Conservation (phyloP, 257 asterid genomes). For the Solanum sitiens region DNA sequence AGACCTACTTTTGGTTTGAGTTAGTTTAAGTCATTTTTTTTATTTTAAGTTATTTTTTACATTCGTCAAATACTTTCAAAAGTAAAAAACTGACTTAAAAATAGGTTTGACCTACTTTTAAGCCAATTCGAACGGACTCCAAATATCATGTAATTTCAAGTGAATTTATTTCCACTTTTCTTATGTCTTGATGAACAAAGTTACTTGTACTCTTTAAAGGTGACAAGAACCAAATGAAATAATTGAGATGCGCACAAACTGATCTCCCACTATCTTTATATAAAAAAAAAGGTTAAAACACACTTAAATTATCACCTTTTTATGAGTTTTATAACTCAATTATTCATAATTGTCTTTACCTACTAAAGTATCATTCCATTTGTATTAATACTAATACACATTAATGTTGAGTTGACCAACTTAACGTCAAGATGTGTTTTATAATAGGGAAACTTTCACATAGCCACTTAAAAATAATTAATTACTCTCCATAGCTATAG, state of each 20-base stretch:
- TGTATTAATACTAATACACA: no score
- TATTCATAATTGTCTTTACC: not conserved
- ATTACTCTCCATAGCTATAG: no score
- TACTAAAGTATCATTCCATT: not conserved
- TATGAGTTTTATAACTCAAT: not conserved
- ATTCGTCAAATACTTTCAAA: no score
- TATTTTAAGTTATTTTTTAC: no score
- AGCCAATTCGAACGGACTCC: no score
- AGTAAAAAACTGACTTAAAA: no score
- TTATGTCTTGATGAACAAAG: not conserved
- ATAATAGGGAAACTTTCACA: no score
- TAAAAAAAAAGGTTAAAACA: not conserved
- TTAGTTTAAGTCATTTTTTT: no score
- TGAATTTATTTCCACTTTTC: not conserved
- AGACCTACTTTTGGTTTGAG: no score
- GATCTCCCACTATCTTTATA: not conserved
- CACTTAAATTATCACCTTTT: not conserved
- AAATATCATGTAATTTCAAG: not conserved
- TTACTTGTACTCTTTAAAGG: not conserved
- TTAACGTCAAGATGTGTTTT: not conserved
- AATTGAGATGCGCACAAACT: not conserved
- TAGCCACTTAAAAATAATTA: no score
- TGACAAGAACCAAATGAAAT: not conserved
- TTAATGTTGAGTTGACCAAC: not conserved
- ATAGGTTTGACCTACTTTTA: no score